Percentiles rank a stretch among this genome's conserved stretches.
Evolutionary conservation across 2,329 filamentous ascomycete genomes (phyloP).

Genomic region (Alternaria panax): DNA sequence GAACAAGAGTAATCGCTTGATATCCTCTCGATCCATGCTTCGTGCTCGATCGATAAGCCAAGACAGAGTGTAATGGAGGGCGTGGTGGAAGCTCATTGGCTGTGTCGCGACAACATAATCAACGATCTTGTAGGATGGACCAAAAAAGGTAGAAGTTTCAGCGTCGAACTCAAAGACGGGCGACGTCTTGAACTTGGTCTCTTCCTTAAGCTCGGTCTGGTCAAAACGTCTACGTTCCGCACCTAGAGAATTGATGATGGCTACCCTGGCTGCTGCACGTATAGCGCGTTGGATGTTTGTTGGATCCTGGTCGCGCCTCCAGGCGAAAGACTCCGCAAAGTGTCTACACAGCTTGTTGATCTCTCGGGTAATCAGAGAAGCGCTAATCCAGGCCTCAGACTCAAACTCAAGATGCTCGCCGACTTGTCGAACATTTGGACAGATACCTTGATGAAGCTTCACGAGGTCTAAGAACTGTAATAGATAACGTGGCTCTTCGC

Average conservation of each 20-base stretch:
- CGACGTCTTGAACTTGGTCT: slow-evolving; percentile 81
- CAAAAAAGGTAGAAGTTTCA: slow-evolving; percentile 37
- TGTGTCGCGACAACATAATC: slow-evolving; percentile 89
- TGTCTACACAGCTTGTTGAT: slow-evolving; percentile 92
- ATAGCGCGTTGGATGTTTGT: slow-evolving; percentile 74
- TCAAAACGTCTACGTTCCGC: slow-evolving; percentile 86
- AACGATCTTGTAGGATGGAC: slow-evolving; percentile 66
- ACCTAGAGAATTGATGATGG: slow-evolving; percentile 89
- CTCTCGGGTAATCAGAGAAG: slow-evolving; percentile 90
- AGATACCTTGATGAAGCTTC: slow-evolving; percentile 96
- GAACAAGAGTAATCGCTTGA: slow-evolving; percentile 75
- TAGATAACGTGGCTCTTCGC: slow-evolving; percentile 84
- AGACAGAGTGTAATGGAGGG: slow-evolving; percentile 92
- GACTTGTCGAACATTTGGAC: slow-evolving; percentile 88
- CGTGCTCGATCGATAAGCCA: slow-evolving; percentile 94
- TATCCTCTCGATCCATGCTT: slow-evolving; percentile 70
- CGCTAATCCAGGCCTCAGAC: slow-evolving; percentile 97
- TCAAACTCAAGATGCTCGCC: slow-evolving; percentile 98
- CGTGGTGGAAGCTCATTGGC: slow-evolving; percentile 96
- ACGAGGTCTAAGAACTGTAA: slow-evolving; percentile 95
- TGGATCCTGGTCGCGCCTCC: slow-evolving; percentile 69
- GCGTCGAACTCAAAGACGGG: slow-evolving; percentile 80
- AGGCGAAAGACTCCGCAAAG: slow-evolving; percentile 84
- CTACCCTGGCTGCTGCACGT: slow-evolving; percentile 76
- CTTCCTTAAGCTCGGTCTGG: slow-evolving; percentile 85